Percentiles rank a stretch among this genome's conserved stretches.
These are phyloP conservation scores for Cylindrotheca fusiformis DNA, from an alignment of 108 stramenopile genomes.

Conservation along the genomic window DNA sequence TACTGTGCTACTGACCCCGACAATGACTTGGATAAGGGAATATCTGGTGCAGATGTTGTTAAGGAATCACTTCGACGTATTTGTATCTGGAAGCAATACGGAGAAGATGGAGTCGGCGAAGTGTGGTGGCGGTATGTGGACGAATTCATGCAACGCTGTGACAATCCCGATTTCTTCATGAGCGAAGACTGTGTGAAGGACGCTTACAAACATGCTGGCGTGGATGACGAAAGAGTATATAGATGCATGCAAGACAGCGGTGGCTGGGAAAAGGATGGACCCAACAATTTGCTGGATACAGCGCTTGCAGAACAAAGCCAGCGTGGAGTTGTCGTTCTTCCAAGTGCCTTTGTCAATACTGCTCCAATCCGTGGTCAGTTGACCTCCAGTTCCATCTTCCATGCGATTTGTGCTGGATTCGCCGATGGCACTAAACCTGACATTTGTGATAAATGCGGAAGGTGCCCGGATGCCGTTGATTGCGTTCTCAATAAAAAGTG, in stretches of 20 bases:
- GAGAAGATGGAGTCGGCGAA: conserved; percentile 30
- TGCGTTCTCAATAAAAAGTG: background rate
- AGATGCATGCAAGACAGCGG: conserved; percentile 62
- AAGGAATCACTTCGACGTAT: conserved; percentile 52
- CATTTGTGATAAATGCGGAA: conserved; percentile 48
- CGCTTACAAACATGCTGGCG: conserved; percentile 38
- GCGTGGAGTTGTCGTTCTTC: conserved; percentile 77
- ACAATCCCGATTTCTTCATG: conserved; percentile 16
- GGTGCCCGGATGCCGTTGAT: conserved; percentile 27
- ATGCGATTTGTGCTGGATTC: conserved; percentile 91
- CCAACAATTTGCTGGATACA: conserved; percentile 66
- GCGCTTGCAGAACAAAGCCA: conserved; percentile 58
- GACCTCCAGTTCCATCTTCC: conserved; percentile 66
- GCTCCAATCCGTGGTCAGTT: conserved; percentile 84
- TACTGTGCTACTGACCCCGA: conserved; percentile 78
- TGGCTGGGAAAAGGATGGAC: conserved; percentile 29
- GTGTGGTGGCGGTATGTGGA: conserved; percentile 71
- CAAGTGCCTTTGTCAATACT: conserved; percentile 85
- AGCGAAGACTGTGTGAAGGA: conserved; percentile 52
- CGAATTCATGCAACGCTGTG: conserved; percentile 46
- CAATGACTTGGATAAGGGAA: conserved; percentile 45
- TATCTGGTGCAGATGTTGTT: conserved; percentile 64
- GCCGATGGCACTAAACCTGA: conserved; percentile 68
- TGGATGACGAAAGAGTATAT: conserved; percentile 34
- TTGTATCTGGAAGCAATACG: conserved; percentile 61